Base-by-base conservation (phyloP, 176 grass and related monocot genomes). In the Typha latifolia region DNA sequence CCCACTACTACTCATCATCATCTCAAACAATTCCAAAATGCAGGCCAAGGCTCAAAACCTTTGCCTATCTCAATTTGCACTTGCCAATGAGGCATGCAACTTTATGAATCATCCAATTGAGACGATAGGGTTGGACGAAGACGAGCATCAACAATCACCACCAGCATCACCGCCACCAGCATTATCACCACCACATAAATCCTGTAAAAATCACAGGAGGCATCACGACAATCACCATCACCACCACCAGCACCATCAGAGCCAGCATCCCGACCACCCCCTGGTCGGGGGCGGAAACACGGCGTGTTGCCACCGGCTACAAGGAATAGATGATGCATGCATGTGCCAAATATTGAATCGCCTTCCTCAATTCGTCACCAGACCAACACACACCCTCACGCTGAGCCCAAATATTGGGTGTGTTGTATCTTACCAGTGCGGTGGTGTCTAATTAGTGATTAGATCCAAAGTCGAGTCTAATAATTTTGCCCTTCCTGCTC, bases 81-180 rank as follows among this genome's bases (percentile, higher is more conserved):
- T 94, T 10, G 85, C 85, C 21, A 84, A 80, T 14, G 86, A 89
- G 67, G 86, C 82, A 1, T 94, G 90, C 82, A 89, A 77, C 69
- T 64, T 14, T 14, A 15, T 14, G 16, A 52, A 52, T 3, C 8
- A 19, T 15, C 51, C 51, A 4, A 20, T n/a, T 14, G 8, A 6
- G 16, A 19, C 1, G 51, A 4, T 56, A 14, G 16, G 7, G 51
- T 15, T 9, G 14, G 14, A 11, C 51, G 5, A 19, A 6, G 51
- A 56, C 18, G 51, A 56, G 7, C 34, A 6, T 0, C 34, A 37
- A 6, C 34, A 37, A 5, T 4, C 4, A 37, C 14, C 14, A 14
- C 1, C 51, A 19, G 16, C 50, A 52, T 52, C 50, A 14, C 50
- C 50, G 16, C 19, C 14, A 5, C n/a, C n/a, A n/a, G 16, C 50